A percentile compares a stretch with the other conserved stretches of the same genome.
Conservation (phyloP, 352 stramenopile genomes). For the Globisporangium echinulatum region DNA sequence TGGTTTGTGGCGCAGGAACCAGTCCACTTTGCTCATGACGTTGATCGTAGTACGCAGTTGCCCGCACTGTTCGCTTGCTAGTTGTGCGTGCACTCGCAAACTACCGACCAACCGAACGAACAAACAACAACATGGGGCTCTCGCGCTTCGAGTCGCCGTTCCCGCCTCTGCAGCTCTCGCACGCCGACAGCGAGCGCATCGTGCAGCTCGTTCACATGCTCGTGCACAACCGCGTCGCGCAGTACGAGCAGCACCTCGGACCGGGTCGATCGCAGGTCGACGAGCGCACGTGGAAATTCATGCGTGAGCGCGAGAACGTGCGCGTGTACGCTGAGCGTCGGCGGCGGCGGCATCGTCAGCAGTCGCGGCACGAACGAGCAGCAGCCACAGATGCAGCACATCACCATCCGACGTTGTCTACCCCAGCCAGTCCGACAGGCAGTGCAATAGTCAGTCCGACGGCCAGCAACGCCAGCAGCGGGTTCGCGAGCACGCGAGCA, state of each 20-base stretch:
- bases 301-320: slow-evolving; percentile 29
- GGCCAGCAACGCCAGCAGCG: not conserved
- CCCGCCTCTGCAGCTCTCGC: slow-evolving; percentile 16
- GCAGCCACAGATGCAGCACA: not conserved
- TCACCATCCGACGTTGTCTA: too few relatives aligned
- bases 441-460: not conserved
- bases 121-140: too few relatives aligned
- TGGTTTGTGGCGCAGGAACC: too few relatives aligned
- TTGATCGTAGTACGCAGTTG: too few relatives aligned
- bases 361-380: not conserved
- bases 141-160: slow-evolving; percentile 16
- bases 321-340: slow-evolving; percentile 21
- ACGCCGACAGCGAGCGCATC: slow-evolving; percentile 18
- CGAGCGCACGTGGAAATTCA: slow-evolving; percentile 30
- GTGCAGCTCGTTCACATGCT: slow-evolving; percentile 25
- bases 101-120: too few relatives aligned
- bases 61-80: too few relatives aligned
- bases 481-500: slow-evolving; percentile 2
- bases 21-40: too few relatives aligned
- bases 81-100: too few relatives aligned
- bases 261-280: slow-evolving; percentile 18
- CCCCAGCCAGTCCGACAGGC: not conserved
- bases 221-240: slow-evolving; percentile 20
- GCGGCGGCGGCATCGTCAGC: slow-evolving; percentile 2
- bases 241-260: slow-evolving; percentile 25